phyloP scores from a whole-genome alignment of 116 monocot genomes.

The Dioscorea cayenensis region DNA sequence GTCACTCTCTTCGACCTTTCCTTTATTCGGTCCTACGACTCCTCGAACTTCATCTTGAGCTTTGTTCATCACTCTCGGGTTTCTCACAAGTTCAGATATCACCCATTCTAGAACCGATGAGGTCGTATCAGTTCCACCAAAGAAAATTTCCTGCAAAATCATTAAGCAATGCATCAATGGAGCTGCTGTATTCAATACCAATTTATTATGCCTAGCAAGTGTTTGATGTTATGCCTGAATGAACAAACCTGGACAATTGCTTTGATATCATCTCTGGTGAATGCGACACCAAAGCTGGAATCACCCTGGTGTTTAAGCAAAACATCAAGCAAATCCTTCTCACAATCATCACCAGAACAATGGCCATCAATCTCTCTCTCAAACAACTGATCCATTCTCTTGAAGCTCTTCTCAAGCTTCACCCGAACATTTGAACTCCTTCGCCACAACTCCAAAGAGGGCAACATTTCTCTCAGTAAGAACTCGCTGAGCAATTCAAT shows the following conservation, averaged over 20 bases:
- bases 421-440: background rate
- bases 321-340: background rate
- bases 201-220: too few species aligned
- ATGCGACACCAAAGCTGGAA: background rate
- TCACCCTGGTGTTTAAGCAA: conserved; percentile 1
- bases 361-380: background rate
- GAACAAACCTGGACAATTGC: conserved; percentile 1
- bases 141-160: conserved; percentile 4
- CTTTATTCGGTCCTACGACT: background rate
- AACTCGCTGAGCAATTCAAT: background rate
- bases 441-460: background rate
- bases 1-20: conserved; percentile 4
- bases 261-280: conserved; percentile 12
- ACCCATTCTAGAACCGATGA: conserved; percentile 2
- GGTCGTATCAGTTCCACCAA: conserved; percentile 4
- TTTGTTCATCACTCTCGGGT: conserved; percentile 5
- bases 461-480: background rate
- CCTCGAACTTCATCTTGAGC: conserved; percentile 7
- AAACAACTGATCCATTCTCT: background rate
- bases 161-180: too few species aligned
- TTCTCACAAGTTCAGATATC: conserved; percentile 10
- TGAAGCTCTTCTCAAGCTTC: background rate
- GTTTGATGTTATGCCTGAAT: too few species aligned
- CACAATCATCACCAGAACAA: too few species aligned
- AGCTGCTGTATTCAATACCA: too few species aligned